Base-by-base conservation (phyloP, 148 eudicot species). In the Bassia scoparia region DNA sequence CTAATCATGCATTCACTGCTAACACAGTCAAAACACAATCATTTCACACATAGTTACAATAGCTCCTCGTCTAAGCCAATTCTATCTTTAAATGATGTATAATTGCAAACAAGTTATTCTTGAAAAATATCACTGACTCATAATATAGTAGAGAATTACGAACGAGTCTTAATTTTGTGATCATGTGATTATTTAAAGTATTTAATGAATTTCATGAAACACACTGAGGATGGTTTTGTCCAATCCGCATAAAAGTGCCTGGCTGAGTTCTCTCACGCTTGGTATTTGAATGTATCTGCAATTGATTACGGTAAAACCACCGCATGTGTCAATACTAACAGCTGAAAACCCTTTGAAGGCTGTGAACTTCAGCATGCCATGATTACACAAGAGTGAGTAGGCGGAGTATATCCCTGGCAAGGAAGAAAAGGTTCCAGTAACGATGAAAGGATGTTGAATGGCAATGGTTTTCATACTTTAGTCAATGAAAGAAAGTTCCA, bases 311-410 rank as follows among this genome's bases (percentile, higher is more conserved):
- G 99, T 70, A 96, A 85, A 79, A 96, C 99, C 81, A 85, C 99
- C 81, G 92, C 99, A 96, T 23, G 99, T 96, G 80, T 96, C 89
- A 79, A 96, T 96, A 81, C 89, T 96, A 64, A 96, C 97, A 78
- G 91, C 29, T 85, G 76, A 86, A 96, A 96, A 76, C 99, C 97
- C 60, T 88, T 55, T 89, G 89, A 30, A 96, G 81, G 99, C 99
- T 81, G 37, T 96, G 99, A 82, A 96, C 99, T 76, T 96, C 99
- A 27, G 83, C 73, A 21, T 78, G 97, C 99, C 99, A 75, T 96
- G 96, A 88, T 96, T 96, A 84, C 92, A 96, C 99, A 97, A 96
- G 76, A 46, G 99, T 96, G 41, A 96, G 91, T 78, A 96, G 99
- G 60, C 99, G 99, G 53, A 96, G 90, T 67, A 96, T 96, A 82